A percentile compares a stretch with the other conserved stretches of the same genome.
Evolutionary conservation across 768 basidiomycete genomes (phyloP).

Genomic region (Naganishia vishniacii): DNA sequence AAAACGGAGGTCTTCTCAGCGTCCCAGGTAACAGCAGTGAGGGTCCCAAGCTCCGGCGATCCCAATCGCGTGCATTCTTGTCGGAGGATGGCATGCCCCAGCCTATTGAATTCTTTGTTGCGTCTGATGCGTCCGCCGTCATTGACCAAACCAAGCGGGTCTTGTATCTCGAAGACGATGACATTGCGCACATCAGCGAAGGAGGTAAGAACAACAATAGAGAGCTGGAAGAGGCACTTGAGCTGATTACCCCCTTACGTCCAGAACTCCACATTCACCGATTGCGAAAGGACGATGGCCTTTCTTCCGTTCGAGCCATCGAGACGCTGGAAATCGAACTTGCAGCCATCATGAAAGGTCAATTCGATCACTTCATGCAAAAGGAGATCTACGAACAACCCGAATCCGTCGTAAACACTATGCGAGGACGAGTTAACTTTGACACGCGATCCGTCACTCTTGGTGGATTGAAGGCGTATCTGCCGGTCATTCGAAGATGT

Average conservation of each 20-base stretch:
- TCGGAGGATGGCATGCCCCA: conserved; percentile 97
- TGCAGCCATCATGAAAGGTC: conserved; percentile 99
- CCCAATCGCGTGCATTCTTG: conserved; percentile 96
- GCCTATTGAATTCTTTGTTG: conserved; percentile 99
- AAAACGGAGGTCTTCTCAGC: conserved; percentile 57
- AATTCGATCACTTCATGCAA: conserved; percentile 99
- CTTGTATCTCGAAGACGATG: conserved; percentile 96
- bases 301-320: conserved; percentile 76
- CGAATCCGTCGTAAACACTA: conserved; percentile 98
- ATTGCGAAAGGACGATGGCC: conserved; percentile 77
- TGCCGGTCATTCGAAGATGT: conserved; percentile 90
- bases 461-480: conserved; percentile 89
- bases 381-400: conserved; percentile 99
- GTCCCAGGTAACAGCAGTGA: conserved; percentile 55
- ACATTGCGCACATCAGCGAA: conserved; percentile 93
- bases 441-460: conserved; percentile 84
- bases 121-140: conserved; percentile 91
- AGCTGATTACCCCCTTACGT: not conserved
- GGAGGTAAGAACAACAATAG: conserved; percentile 52
- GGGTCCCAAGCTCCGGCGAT: conserved; percentile 69
- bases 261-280: conserved; percentile 94
- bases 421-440: conserved; percentile 99
- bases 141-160: conserved; percentile 99
- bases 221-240: not conserved
- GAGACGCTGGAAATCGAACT: conserved; percentile 98